Evolutionary conservation across 495 filamentous ascomycete species (phyloP).

Genomic region (Annulohypoxylon nitens): DNA sequence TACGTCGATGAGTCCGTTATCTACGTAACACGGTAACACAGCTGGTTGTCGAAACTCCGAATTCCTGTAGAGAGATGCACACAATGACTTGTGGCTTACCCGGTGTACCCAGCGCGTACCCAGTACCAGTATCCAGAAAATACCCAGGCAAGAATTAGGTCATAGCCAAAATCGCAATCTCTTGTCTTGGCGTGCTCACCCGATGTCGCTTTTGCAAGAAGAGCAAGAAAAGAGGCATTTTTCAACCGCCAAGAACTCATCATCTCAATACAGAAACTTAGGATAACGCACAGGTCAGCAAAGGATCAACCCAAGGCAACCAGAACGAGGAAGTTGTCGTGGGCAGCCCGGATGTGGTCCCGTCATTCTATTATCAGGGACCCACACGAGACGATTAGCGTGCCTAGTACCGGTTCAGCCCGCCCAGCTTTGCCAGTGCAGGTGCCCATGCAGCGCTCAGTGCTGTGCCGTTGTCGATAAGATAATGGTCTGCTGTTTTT

Average conservation of each 20-base stretch:
- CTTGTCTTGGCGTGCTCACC: not conserved
- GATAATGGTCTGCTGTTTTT: constrained; percentile 22
- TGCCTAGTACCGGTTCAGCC: constrained; percentile 18
- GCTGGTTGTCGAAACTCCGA: not conserved
- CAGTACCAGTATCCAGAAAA: not conserved
- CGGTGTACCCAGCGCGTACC: not conserved
- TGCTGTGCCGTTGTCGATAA: constrained; percentile 31
- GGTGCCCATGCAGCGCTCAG: not conserved
- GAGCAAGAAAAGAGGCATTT: constrained; percentile 19
- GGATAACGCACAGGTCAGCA: constrained; percentile 15
- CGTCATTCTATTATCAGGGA: constrained; percentile 39
- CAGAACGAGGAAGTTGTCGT: constrained; percentile 13
- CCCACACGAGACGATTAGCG: constrained; percentile 34
- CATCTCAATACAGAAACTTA: constrained; percentile 12
- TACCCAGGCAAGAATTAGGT: constrained; percentile 10
- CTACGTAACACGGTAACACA: not conserved
- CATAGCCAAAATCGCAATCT: constrained; percentile 11
- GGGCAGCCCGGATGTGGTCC: not conserved
- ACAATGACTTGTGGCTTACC: not conserved
- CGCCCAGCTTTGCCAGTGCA: constrained; percentile 2
- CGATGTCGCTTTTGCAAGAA: constrained; percentile 27
- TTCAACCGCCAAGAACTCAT: constrained; percentile 30
- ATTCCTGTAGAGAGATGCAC: not conserved
- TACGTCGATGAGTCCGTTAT: not conserved
- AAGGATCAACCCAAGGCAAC: constrained; percentile 19